phyloP scores from a whole-genome alignment of 2,329 filamentous ascomycete genomes.

The Cryphonectria radicalis region DNA sequence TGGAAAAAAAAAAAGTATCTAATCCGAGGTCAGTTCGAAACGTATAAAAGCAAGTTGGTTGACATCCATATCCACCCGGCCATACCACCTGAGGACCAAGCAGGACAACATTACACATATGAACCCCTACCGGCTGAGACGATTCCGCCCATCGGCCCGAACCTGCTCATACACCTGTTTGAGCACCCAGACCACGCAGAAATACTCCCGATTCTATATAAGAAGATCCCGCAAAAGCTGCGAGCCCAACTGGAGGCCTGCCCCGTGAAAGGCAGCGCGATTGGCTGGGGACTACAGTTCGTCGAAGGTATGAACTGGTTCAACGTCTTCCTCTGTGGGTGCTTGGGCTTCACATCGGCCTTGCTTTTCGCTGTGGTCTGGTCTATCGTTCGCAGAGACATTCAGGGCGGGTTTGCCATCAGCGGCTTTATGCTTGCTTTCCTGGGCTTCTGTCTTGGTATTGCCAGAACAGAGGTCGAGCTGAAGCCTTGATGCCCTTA shows the following conservation, averaged over 20 bases:
- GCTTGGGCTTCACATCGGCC: slow-evolving; percentile 31
- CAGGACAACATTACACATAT: slow-evolving; percentile 33
- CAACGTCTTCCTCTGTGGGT: slow-evolving; percentile 32
- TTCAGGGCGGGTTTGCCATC: slow-evolving; percentile 37
- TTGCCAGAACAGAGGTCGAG: slow-evolving; percentile 20
- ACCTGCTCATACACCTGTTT: slow-evolving; percentile 36
- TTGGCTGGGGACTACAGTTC: slow-evolving; percentile 37
- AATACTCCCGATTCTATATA: slow-evolving; percentile 32
- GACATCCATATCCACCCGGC: slow-evolving; percentile 15
- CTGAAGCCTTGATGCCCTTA: neutral
- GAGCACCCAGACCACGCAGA: slow-evolving; percentile 36
- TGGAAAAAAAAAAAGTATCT: neutral
- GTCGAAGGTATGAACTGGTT: slow-evolving; percentile 35
- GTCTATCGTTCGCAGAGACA: slow-evolving; percentile 32
- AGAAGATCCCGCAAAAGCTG: slow-evolving; percentile 36
- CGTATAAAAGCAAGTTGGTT: slow-evolving; percentile 15
- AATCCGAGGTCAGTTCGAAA: slow-evolving; percentile 11
- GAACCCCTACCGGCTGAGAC: slow-evolving; percentile 34
- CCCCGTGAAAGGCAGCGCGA: slow-evolving; percentile 32
- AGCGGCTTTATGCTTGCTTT: slow-evolving; percentile 36
- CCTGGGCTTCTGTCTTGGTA: slow-evolving; percentile 32
- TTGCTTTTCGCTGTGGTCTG: slow-evolving; percentile 33
- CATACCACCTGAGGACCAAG: slow-evolving; percentile 6
- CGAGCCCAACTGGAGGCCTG: slow-evolving; percentile 33
- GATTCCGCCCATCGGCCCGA: slow-evolving; percentile 35